Evolutionary conservation across 257 asterid genomes (phyloP).

Genomic region (Nicotiana knightiana): DNA sequence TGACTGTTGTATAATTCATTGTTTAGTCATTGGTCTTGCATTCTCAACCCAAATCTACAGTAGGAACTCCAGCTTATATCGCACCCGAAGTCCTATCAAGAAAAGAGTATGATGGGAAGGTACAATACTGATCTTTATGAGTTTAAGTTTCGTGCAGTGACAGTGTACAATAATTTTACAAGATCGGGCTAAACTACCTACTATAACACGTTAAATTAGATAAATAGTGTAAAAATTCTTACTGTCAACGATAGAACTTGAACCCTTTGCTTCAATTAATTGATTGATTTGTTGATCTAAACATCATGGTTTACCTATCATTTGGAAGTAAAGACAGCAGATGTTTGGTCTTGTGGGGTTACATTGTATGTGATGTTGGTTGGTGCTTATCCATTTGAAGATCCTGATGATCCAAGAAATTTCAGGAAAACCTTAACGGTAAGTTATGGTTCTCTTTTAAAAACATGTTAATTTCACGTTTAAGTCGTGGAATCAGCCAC

Average conservation of each 20-base stretch:
- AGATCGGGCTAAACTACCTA: too few species aligned
- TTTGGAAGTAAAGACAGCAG: slow-evolving; percentile 53
- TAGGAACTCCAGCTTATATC: slow-evolving; percentile 86
- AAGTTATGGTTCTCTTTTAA: slow-evolving; percentile 15
- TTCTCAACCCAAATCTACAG: slow-evolving; percentile 94
- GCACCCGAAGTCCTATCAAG: slow-evolving; percentile 83
- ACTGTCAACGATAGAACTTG: neutral
- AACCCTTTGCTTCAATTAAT: neutral
- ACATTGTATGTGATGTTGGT: slow-evolving; percentile 86
- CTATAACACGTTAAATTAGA: too few species aligned
- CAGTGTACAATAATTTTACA: too few species aligned
- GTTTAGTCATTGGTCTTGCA: slow-evolving; percentile 67
- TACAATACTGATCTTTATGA: neutral
- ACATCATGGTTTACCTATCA: neutral
- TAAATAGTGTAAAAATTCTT: too few species aligned
- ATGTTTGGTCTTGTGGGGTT: slow-evolving; percentile 99
- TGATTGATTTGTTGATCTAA: neutral
- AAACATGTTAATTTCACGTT: neutral
- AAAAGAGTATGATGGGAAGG: slow-evolving; percentile 89
- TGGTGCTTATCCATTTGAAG: slow-evolving; percentile 95
- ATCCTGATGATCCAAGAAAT: slow-evolving; percentile 81
- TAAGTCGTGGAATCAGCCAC: too few species aligned
- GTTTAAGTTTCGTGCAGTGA: too few species aligned
- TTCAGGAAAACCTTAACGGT: slow-evolving; percentile 83
- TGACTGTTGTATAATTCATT: neutral